A percentile compares a stretch with the other conserved stretches of the same genome.
These are phyloP conservation scores for Mytilinidion resinicola DNA, from an alignment of 495 filamentous ascomycete genomes.

Conservation along the genomic window DNA sequence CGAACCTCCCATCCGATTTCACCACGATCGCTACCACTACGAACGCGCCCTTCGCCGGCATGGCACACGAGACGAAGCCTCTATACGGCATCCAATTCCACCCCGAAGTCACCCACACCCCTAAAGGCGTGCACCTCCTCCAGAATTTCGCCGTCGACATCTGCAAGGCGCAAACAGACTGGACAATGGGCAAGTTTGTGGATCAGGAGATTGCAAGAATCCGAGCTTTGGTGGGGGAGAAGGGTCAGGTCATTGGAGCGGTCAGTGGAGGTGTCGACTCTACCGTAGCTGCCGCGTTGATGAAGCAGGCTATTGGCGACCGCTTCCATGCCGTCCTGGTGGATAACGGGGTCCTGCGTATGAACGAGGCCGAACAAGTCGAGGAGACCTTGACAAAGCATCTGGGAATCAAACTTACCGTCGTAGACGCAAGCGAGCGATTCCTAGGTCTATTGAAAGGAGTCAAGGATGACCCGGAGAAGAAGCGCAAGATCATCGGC, in stretches of 20 bases:
- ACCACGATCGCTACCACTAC: slow-evolving; percentile 62
- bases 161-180: slow-evolving; percentile 65
- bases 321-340: slow-evolving; percentile 86
- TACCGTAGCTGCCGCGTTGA: slow-evolving; percentile 82
- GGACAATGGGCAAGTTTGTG: slow-evolving; percentile 78
- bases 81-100: slow-evolving; percentile 82
- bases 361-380: slow-evolving; percentile 76
- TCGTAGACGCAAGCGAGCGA: slow-evolving; percentile 69
- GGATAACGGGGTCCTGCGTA: slow-evolving; percentile 81
- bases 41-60: slow-evolving; percentile 74
- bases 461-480: slow-evolving; percentile 69
- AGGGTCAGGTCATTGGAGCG: slow-evolving; percentile 76
- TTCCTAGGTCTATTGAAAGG: slow-evolving; percentile 73
- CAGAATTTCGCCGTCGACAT: slow-evolving; percentile 77
- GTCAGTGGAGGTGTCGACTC: slow-evolving; percentile 89
- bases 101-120: slow-evolving; percentile 73
- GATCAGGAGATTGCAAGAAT: slow-evolving; percentile 74
- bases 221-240: slow-evolving; percentile 65
- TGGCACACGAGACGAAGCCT: slow-evolving; percentile 64
- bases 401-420: slow-evolving; percentile 83
- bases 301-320: slow-evolving; percentile 75
- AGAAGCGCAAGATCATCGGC: slow-evolving; percentile 92
- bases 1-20: slow-evolving; percentile 63
- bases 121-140: slow-evolving; percentile 56
- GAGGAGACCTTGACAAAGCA: slow-evolving; percentile 67